phyloP scores from a whole-genome alignment of 2,329 filamentous ascomycete genomes.

The Cytospora paraplurivora region DNA sequence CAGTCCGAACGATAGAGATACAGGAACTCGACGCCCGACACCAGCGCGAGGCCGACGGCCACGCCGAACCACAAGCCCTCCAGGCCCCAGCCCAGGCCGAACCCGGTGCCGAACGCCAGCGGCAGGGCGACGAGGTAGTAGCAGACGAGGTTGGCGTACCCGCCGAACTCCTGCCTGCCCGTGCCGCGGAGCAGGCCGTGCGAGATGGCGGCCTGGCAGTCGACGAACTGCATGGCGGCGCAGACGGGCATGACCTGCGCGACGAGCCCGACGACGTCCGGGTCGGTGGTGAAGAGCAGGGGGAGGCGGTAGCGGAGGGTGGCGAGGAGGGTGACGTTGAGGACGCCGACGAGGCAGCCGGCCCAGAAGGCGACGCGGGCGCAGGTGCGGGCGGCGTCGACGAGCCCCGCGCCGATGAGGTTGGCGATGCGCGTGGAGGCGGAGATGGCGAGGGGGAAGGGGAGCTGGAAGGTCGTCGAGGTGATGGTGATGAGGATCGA shows the following conservation, averaged over 20 bases:
- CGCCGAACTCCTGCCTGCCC: slow-evolving; percentile 85
- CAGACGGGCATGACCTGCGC: slow-evolving; percentile 75
- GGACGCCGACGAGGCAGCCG: slow-evolving; percentile 70
- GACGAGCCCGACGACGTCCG: slow-evolving; percentile 68
- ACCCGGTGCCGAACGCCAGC: slow-evolving; percentile 75
- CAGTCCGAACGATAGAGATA: slow-evolving; percentile 57
- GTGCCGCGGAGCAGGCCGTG: slow-evolving; percentile 86
- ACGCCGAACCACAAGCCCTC: slow-evolving; percentile 81
- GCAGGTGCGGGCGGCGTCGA: slow-evolving; percentile 76
- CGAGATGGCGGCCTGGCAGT: slow-evolving; percentile 75
- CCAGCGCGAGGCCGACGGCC: slow-evolving; percentile 68
- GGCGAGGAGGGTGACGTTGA: slow-evolving; percentile 74
- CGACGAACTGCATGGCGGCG: slow-evolving; percentile 87
- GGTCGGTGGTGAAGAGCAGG: slow-evolving; percentile 74
- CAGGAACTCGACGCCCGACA: slow-evolving; percentile 55
- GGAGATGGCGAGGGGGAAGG: slow-evolving; percentile 88
- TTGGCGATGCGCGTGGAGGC: slow-evolving; percentile 88
- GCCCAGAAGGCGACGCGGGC: slow-evolving; percentile 74
- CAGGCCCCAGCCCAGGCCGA: slow-evolving; percentile 75
- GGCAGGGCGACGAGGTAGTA: slow-evolving; percentile 89
- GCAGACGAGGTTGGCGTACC: slow-evolving; percentile 81
- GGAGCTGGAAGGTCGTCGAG: slow-evolving; percentile 83
- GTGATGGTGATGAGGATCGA: slow-evolving; percentile 79
- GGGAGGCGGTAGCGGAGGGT: slow-evolving; percentile 73
- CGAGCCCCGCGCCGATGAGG: slow-evolving; percentile 82